Conservation (phyloP, 148 eudicot genomes). For the Fagopyrum esculentum region DNA sequence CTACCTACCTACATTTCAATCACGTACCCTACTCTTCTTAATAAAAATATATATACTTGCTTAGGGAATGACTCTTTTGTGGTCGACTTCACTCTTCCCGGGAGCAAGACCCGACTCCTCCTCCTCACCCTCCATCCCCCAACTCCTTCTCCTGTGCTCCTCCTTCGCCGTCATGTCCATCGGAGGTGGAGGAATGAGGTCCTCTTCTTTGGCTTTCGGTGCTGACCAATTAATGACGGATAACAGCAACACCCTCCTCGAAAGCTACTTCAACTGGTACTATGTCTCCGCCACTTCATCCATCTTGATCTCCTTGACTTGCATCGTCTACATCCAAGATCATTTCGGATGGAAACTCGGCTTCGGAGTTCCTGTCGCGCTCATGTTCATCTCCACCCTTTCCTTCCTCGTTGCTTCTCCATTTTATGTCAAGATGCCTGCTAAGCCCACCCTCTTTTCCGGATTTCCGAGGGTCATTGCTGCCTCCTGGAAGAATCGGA, state of each 20-base stretch:
- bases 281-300: conserved; percentile 32
- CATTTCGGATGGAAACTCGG: conserved; percentile 59
- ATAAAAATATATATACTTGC: too few relatives aligned
- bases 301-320: conserved; percentile 31
- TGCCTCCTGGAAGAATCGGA: conserved; percentile 37
- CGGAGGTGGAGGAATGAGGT: conserved; percentile 49
- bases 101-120: conserved; percentile 33
- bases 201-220: conserved; percentile 49
- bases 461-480: conserved; percentile 41
- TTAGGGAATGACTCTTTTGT: conserved; percentile 40
- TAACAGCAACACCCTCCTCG: conserved; percentile 13
- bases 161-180: conserved; percentile 41
- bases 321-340: conserved; percentile 60
- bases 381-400: conserved; percentile 37
- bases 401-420: conserved; percentile 53
- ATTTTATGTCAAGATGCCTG: conserved; percentile 38
- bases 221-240: conserved; percentile 32
- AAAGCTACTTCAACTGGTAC: conserved; percentile 47
- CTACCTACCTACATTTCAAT: conserved; percentile 2
- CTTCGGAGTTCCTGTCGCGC: conserved; percentile 45
- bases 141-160: conserved; percentile 22
- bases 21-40: too few relatives aligned
- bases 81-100: conserved; percentile 41
- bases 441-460: conserved; percentile 28
- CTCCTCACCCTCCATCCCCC: conserved; percentile 21